Conservation (phyloP, 1,284 basidiomycete species). For the Cutaneotrichosporon sp. region DNA sequence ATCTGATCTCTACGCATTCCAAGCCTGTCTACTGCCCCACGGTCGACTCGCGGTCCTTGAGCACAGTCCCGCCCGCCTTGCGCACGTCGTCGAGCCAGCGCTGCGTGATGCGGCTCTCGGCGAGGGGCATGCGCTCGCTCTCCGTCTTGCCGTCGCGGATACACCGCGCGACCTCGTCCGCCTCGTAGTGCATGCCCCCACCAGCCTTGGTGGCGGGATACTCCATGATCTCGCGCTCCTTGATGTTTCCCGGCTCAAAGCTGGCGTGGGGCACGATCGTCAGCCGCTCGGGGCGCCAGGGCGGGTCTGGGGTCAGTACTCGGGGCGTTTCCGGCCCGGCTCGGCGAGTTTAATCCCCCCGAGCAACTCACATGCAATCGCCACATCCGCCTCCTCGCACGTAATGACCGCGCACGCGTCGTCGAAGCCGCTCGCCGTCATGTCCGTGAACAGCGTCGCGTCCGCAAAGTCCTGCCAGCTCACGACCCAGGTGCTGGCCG, state of each 20-base stretch:
- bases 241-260: constrained; percentile 55
- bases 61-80: constrained; percentile 38
- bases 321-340: too few species aligned
- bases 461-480: constrained; percentile 60
- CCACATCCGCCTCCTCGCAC: constrained; percentile 45
- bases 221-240: constrained; percentile 55
- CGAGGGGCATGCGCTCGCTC: constrained; percentile 70
- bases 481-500: constrained; percentile 71
- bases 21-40: constrained; percentile 28
- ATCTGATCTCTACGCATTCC: too few species aligned
- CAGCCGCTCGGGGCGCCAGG: constrained; percentile 37
- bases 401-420: constrained; percentile 37
- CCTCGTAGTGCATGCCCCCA: constrained; percentile 55
- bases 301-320: constrained; percentile 34
- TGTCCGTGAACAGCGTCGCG: constrained; percentile 38
- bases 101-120: constrained; percentile 76
- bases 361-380: constrained; percentile 44
- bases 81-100: constrained; percentile 75
- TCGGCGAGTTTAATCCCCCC: too few species aligned
- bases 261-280: constrained; percentile 59
- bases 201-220: constrained; percentile 58
- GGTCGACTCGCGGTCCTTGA: constrained; percentile 36
- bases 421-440: constrained; percentile 29
- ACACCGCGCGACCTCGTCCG: constrained; percentile 73
- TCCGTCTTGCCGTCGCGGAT: constrained; percentile 73